Evolutionary conservation across 345 rosid genomes (phyloP), one percentile per base, ranked within the genome.

Genomic region (Lenwebbia sp.): DNA sequence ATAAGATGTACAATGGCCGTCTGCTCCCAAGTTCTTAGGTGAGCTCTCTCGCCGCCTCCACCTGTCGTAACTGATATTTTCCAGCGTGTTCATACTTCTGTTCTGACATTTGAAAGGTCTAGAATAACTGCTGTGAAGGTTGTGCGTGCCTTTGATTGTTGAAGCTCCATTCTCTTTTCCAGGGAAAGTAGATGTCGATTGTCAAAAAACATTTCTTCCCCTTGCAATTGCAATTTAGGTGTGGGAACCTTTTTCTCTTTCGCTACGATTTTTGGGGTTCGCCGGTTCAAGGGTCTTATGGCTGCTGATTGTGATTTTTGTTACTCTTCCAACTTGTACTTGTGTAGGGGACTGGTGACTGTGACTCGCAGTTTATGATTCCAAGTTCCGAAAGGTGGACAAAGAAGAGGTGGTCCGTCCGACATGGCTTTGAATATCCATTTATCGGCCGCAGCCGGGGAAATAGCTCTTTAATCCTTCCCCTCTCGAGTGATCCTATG

Each of bases 1-100:
- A 95, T 85, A 96, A 96, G 94, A 95, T 96, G 99, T 94, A 94
- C 88, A 95, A 95, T 76, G 99, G 97, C 82, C 96, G 97, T 85
- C 86, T 96, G 82, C 90, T 95, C 81, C 98, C 99, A 41, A 84
- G 88, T 86, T 95, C 96, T 85, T 94, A 91, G 92, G 93, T 89
- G 75, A 83, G 58, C 13, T 70, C 78, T 33, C 78, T 70, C 0
- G 25, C 78, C 2, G 3, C 78, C 47, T 70, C 76, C 41, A 33
- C 44, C 47, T 70, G 78, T 70, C 15, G 78, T 8, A 70, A 33
- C 44, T 70, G 78, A 33, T 21, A 17, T 33, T 33, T 33, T 25
- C 47, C 47, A 0, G 7, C 0, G 1, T 33, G 44, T 17, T 8
- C 15, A 40, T 70, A 33, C 47, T 21, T 33, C 12, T 19, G 78